These are phyloP conservation scores for Neurospora tetraspora DNA, from an alignment of 495 filamentous ascomycete species.

Conservation along the genomic window DNA sequence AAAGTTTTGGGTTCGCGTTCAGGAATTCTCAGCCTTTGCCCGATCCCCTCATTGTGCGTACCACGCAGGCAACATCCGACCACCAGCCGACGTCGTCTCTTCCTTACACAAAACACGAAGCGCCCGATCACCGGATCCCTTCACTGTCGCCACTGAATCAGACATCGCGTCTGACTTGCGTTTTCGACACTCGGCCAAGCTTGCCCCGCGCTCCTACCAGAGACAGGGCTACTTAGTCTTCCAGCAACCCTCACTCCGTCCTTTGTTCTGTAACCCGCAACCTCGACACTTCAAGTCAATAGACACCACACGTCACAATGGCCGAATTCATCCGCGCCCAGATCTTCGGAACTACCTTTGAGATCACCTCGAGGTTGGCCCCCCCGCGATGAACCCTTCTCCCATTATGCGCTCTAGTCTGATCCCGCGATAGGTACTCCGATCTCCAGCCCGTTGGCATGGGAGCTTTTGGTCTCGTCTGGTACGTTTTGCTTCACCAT, in stretches of 20 bases:
- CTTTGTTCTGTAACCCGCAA: constrained; percentile 1
- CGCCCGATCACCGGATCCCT: background rate
- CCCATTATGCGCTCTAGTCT: constrained; percentile 9
- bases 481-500: constrained; percentile 45
- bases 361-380: constrained; percentile 93
- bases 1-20: background rate
- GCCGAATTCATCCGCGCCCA: constrained; percentile 98
- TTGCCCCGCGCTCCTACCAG: background rate
- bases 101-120: background rate
- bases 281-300: background rate
- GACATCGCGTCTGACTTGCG: background rate
- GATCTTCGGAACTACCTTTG: constrained; percentile 99
- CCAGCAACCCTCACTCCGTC: background rate
- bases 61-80: background rate
- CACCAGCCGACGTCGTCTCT: background rate
- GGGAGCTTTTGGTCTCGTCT: constrained; percentile 97
- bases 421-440: constrained; percentile 58
- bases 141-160: background rate
- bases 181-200: background rate
- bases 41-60: background rate
- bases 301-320: constrained; percentile 42
- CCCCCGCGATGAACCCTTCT: constrained; percentile 2
- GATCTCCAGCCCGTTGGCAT: constrained; percentile 98
- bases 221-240: background rate
- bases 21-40: background rate